These are phyloP conservation scores for Camelina sativa DNA, from an alignment of 345 rosid species.

Conservation along the genomic window DNA sequence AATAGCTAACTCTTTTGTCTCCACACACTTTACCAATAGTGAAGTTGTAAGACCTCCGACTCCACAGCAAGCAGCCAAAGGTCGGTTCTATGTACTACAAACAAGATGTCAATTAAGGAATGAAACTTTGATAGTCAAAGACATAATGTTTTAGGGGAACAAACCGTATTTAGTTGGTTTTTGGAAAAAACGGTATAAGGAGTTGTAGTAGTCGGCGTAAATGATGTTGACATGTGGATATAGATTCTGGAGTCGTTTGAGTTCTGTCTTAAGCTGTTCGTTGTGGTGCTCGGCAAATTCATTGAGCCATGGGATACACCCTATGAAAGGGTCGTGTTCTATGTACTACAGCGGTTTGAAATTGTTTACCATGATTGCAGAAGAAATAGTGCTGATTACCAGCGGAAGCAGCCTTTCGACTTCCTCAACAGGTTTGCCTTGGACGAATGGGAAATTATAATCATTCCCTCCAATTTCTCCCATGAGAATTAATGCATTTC, in stretches of 20 bases:
- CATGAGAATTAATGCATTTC: slow-evolving; percentile 52
- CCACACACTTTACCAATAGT: slow-evolving; percentile 39
- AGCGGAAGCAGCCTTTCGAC: slow-evolving; percentile 46
- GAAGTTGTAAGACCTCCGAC: slow-evolving; percentile 53
- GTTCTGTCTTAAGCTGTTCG: slow-evolving; percentile 40
- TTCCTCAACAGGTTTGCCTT: slow-evolving; percentile 29
- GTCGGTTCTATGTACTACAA: not conserved
- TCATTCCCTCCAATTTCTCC: slow-evolving; percentile 75
- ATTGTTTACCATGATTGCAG: slow-evolving; percentile 48
- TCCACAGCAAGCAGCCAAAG: slow-evolving; percentile 54
- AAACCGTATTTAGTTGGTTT: slow-evolving; percentile 50
- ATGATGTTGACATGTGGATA: slow-evolving; percentile 44
- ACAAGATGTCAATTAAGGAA: not conserved
- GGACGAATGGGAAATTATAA: slow-evolving; percentile 41
- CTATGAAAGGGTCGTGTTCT: slow-evolving; percentile 46
- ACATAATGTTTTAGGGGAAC: not conserved
- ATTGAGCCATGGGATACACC: slow-evolving; percentile 55
- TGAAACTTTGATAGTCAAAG: not conserved
- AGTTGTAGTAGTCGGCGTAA: slow-evolving; percentile 52
- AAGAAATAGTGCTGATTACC: slow-evolving; percentile 40
- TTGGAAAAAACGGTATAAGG: slow-evolving; percentile 27
- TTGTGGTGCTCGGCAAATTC: slow-evolving; percentile 50
- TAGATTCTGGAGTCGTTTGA: slow-evolving; percentile 26
- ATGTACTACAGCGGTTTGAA: slow-evolving; percentile 13
- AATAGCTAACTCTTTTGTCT: slow-evolving; percentile 16